Base-by-base conservation (phyloP, 345 rosid species). In the Brassica nigra region DNA sequence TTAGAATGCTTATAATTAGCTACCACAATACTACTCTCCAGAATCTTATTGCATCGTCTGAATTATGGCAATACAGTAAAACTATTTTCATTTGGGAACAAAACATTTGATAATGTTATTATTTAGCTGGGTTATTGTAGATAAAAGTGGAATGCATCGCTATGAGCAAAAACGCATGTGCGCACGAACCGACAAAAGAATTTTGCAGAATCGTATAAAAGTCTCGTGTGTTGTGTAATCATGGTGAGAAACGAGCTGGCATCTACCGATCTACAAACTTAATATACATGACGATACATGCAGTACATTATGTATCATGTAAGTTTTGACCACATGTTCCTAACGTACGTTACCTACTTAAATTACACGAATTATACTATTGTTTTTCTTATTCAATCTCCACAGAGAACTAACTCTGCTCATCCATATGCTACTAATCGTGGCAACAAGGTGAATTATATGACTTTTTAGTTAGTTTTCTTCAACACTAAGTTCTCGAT, bases 111-210 rank as follows among this genome's bases (percentile, higher is more conserved):
- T 62, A 12, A 31, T 8, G 68, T 34, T 33, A 33, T 34, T 15
- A 64, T 18, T 18, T 18, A 18, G 68, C 47, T 64, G 68, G 28
- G 16, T 15, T 64, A 8, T 15, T 65, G 12, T 36, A 65, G 4
- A 7, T 23, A n/a, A 9, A 6, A 7, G 47, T 8, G 18, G 18
- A 18, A 71, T 49, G 78, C 78, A 47, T 79, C 66, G 66, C 69
- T 7, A 33, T 34, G 6, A 36, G 82, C 66, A 62, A 74, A 68
- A 74, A 62, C 44, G 79, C 83, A 80, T 80, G 83, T 80, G 83
- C 74, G 75, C 83, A 74, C 70, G 66, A 74, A 80, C 61, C 83
- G 71, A 80, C 62, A 54, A 64, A 75, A 39, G 80, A 80, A 75
- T 75, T 80, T 68, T 63, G 36, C 59, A 70, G 39, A 75, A 75